Percentiles rank a stretch among this genome's conserved stretches.
Conservation (phyloP, 495 filamentous ascomycete species). For the Pyrenula massariospora region DNA sequence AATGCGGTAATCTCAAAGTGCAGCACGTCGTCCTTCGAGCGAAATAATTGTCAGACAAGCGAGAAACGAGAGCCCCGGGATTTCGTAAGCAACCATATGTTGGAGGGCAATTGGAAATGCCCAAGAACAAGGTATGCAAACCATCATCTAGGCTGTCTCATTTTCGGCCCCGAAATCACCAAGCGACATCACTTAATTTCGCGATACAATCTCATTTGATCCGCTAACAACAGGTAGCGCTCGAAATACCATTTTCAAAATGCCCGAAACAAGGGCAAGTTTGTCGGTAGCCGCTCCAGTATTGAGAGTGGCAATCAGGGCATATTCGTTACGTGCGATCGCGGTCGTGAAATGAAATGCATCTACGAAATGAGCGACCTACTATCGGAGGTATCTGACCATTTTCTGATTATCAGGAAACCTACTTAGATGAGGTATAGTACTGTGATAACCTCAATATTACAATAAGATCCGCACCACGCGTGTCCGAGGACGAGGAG, state of each 20-base stretch:
- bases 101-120: too few species aligned
- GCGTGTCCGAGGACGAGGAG: slow-evolving; percentile 17
- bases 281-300: background rate
- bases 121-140: too few species aligned
- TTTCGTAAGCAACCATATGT: too few species aligned
- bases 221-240: too few species aligned
- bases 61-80: too few species aligned
- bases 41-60: too few species aligned
- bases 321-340: slow-evolving; percentile 82
- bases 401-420: slow-evolving; percentile 4
- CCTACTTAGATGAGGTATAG: slow-evolving; percentile 9
- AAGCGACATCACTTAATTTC: too few species aligned
- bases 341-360: slow-evolving; percentile 67
- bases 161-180: too few species aligned
- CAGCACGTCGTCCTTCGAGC: too few species aligned
- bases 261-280: background rate
- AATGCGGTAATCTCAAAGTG: too few species aligned
- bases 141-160: too few species aligned
- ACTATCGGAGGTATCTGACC: slow-evolving; percentile 54
- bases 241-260: background rate
- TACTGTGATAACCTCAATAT: slow-evolving; percentile 15
- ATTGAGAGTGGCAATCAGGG: slow-evolving; percentile 71
- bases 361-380: slow-evolving; percentile 59
- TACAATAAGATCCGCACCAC: slow-evolving; percentile 5
- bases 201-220: too few species aligned